phyloP scores from a whole-genome alignment of 2,329 filamentous ascomycete species.

The Pyricularia pennisetigena region DNA sequence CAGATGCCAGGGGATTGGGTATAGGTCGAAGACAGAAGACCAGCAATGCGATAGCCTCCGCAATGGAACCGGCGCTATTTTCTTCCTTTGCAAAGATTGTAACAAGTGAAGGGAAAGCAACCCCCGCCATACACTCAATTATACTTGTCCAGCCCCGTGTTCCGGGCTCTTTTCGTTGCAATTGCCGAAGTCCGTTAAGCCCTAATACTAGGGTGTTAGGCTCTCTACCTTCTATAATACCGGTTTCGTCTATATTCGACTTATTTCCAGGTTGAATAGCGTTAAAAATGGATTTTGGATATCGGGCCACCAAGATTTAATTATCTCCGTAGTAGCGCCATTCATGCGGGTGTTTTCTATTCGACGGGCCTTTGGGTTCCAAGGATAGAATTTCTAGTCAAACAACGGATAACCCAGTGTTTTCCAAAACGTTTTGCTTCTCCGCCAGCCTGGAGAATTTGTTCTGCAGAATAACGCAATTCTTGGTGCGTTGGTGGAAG shows the following conservation, averaged over 20 bases:
- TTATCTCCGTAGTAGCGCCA: too few species aligned
- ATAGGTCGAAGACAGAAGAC: too few species aligned
- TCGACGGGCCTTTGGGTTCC: neutral
- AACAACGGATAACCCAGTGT: constrained; percentile 3
- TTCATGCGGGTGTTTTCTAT: neutral
- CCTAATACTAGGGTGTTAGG: neutral
- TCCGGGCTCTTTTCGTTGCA: neutral
- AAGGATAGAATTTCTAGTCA: neutral
- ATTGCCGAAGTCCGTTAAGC: neutral
- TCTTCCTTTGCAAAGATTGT: too few species aligned
- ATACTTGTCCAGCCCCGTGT: neutral
- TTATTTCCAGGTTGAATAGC: neutral
- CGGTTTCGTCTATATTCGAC: neutral
- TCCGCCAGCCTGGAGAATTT: constrained; percentile 4
- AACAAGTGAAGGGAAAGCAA: too few species aligned
- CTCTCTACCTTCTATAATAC: neutral
- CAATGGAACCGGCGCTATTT: too few species aligned
- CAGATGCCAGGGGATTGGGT: too few species aligned
- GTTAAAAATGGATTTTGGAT: neutral
- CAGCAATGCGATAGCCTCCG: too few species aligned
- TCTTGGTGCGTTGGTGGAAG: constrained; percentile 3
- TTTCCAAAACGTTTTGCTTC: constrained; percentile 2
- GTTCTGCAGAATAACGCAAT: constrained; percentile 3
- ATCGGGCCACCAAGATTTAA: too few species aligned
- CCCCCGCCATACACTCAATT: neutral